phyloP scores from a whole-genome alignment of 768 basidiomycete genomes.

The Termitomyces sp. region DNA sequence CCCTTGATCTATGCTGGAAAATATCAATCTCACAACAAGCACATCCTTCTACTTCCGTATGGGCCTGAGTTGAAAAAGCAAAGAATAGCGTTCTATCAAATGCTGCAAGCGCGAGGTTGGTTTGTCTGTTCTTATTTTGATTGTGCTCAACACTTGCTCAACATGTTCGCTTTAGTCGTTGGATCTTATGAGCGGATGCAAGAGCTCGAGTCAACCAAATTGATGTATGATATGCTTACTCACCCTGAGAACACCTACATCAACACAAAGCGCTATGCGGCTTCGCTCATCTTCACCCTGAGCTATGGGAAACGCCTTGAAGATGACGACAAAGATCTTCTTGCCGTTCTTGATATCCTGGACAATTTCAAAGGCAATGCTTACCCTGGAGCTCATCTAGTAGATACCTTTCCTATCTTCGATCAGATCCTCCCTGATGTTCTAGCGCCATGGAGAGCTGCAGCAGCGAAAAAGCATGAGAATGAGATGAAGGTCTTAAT shows the following conservation, averaged over 20 bases:
- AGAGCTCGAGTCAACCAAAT: constrained; percentile 9
- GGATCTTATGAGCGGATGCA: constrained; percentile 9
- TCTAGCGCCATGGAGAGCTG: constrained; percentile 10
- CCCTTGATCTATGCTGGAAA: constrained; percentile 6
- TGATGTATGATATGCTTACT: constrained; percentile 7
- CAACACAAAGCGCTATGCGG: constrained; percentile 13
- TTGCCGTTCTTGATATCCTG: constrained; percentile 15
- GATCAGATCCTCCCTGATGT: constrained; percentile 10
- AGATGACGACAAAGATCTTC: constrained; percentile 21
- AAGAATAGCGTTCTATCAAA: constrained; percentile 9
- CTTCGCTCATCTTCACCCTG: constrained; percentile 16
- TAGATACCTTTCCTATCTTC: constrained; percentile 13
- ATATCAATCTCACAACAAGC: constrained; percentile 12
- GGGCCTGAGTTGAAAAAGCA: constrained; percentile 11
- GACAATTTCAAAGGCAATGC: constrained; percentile 20
- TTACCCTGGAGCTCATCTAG: constrained; percentile 15
- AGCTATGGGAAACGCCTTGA: constrained; percentile 19
- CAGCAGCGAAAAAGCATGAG: constrained; percentile 11
- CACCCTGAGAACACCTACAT: neutral
- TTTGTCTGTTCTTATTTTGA: no score
- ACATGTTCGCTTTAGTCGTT: neutral
- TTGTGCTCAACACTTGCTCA: no score
- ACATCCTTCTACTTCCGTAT: constrained; percentile 8
- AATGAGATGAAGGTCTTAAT: constrained; percentile 5
- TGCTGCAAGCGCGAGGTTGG: constrained; percentile 9